Percentiles rank a stretch among this genome's conserved stretches.
Evolutionary conservation across 768 basidiomycete genomes (phyloP).

Genomic region (Suillus subaureus): DNA sequence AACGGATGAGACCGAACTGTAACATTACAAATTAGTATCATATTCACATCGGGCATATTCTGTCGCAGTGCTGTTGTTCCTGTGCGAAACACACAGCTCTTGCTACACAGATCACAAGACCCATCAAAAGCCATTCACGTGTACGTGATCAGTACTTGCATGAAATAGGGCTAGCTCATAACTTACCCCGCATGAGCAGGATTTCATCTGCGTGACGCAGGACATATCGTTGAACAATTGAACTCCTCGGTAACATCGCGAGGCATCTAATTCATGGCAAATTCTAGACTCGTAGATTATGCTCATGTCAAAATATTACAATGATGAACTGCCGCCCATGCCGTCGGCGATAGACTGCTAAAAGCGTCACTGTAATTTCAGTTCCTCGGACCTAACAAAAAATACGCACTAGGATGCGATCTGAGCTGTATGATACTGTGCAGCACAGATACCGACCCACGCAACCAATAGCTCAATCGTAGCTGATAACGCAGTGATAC

Average conservation of each 20-base stretch:
- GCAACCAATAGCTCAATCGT: not conserved
- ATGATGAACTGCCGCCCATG: not conserved
- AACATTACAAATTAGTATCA: not conserved
- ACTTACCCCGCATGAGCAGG: not conserved
- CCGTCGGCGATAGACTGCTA: not conserved
- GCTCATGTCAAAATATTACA: not conserved
- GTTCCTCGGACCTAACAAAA: not conserved
- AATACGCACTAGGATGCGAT: not conserved
- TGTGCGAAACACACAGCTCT: slow-evolving; percentile 1
- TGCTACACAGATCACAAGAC: not conserved
- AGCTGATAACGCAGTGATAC: slow-evolving; percentile 8
- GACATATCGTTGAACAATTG: not conserved
- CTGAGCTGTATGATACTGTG: slow-evolving; percentile 2
- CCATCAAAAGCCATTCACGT: not conserved
- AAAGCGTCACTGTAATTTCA: not conserved
- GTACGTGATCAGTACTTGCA: not conserved
- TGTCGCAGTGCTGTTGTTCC: not conserved
- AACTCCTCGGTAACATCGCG: not conserved
- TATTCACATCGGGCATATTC: slow-evolving; percentile 4
- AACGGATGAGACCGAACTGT: not conserved
- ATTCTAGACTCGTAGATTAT: not conserved
- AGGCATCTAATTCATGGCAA: not conserved
- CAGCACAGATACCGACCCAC: not conserved
- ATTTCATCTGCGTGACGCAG: not conserved
- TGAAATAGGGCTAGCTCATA: not conserved